Percentiles rank a stretch among this genome's conserved stretches.
Conservation (phyloP, 306 rosid species). For the Biancaea sappan region DNA sequence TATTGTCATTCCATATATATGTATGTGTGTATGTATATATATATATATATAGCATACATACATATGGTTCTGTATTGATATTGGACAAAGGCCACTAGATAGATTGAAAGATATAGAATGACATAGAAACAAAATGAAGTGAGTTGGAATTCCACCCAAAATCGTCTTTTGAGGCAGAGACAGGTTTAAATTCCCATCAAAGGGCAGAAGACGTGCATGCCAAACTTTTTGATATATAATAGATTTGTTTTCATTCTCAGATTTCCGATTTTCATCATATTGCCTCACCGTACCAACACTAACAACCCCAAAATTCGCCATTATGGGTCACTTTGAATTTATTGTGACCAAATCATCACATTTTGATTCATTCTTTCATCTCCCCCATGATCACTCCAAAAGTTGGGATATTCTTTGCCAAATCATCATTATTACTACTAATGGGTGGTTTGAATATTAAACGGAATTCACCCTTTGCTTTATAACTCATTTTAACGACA, state of each 20-base stretch:
- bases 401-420: constrained; percentile 15
- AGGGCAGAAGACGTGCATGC: neutral
- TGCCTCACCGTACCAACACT: constrained; percentile 32
- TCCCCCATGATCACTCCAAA: constrained; percentile 32
- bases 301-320: neutral
- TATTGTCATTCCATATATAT: no score
- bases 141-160: constrained; percentile 71
- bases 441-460: constrained; percentile 32
- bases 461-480: constrained; percentile 11
- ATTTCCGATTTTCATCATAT: constrained; percentile 30
- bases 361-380: constrained; percentile 36
- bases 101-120: neutral
- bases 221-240: constrained; percentile 26
- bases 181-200: constrained; percentile 23
- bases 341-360: constrained; percentile 30
- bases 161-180: constrained; percentile 40
- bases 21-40: no score
- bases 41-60: no score
- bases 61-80: neutral
- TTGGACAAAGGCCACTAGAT: neutral
- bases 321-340: constrained; percentile 46
- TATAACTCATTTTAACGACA: neutral
- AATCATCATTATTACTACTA: constrained; percentile 38
- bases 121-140: constrained; percentile 40
- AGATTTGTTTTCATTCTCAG: constrained; percentile 3